Evolutionary conservation across 345 rosid genomes (phyloP), one percentile per base, ranked within the genome.

Genomic region (Litchi chinensis): DNA sequence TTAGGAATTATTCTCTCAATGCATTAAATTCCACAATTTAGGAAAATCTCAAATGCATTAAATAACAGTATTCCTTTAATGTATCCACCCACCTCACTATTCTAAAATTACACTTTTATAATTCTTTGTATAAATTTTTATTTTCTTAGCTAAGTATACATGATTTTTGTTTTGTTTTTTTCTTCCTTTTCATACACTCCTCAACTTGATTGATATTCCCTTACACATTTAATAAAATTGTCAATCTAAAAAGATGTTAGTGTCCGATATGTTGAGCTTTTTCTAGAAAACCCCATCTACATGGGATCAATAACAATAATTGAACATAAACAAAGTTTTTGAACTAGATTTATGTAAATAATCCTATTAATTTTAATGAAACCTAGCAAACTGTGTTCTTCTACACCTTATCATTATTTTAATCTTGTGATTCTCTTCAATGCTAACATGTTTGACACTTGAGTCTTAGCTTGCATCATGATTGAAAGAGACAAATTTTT

Each of bases 281-380:
- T 21, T 68, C 0, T 18, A 26, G 43, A 11, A 43, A 41, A 9
- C 73, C 59, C 26, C 24, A 78, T 28, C 18, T 15, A 26, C 32
- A 26, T 52, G 16, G 21, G 24, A 57, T 57, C 8, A 8, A 28
- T 32, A 2, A 8, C 28, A 72, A 54, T 59, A 19, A 71, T 71
- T 81, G 44, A 68, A 65, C 63, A n/a, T n/a, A 56, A 76, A 71
- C n/a, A 3, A 76, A 70, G 39, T 10, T 65, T 77, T 60, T 65
- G 11, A n/a, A 46, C 0, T 46, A 28, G n/a, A 18, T 16, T 21
- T 63, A 63, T 69, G 18, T 5, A 22, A 37, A 40, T 46, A 44
- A 60, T 57, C 40, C 12, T 46, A 60, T 59, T 66, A 0, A 52
- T 67, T 67, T 28, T 46, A 46, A 46, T 26, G 10, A 15, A 46